Evolutionary conservation across 495 filamentous ascomycete genomes (phyloP).

Genomic region (Arthonia radiata): DNA sequence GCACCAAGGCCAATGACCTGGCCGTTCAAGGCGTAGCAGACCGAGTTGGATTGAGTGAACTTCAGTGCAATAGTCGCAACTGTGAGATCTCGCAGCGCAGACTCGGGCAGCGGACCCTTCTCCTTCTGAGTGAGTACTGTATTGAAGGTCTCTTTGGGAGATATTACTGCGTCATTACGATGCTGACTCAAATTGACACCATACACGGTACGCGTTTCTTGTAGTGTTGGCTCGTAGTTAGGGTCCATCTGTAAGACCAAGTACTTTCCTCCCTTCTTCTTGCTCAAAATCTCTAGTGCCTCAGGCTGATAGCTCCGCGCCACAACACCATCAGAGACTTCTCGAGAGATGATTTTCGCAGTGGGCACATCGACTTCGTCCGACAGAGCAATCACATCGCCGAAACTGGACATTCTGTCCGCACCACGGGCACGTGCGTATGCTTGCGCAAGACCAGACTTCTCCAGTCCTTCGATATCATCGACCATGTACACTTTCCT

Average conservation of each 20-base stretch:
- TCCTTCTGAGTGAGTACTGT: slow-evolving; percentile 67
- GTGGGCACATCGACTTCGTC: slow-evolving; percentile 46
- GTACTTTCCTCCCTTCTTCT: slow-evolving; percentile 97
- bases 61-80: slow-evolving; percentile 92
- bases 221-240: slow-evolving; percentile 46
- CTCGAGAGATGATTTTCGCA: slow-evolving; percentile 72
- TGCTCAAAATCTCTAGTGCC: slow-evolving; percentile 74
- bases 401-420: slow-evolving; percentile 93
- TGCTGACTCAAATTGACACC: slow-evolving; percentile 67
- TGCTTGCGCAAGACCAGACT: slow-evolving; percentile 67
- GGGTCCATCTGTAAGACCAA: slow-evolving; percentile 87
- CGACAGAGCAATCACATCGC: slow-evolving; percentile 82
- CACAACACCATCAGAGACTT: slow-evolving; percentile 92
- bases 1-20: slow-evolving; percentile 88
- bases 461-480: slow-evolving; percentile 70
- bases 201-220: slow-evolving; percentile 67
- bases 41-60: slow-evolving; percentile 95
- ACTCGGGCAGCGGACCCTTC: slow-evolving; percentile 41
- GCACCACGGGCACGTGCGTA: slow-evolving; percentile 88
- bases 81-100: slow-evolving; percentile 69
- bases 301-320: slow-evolving; percentile 64
- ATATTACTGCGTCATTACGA: slow-evolving; percentile 76
- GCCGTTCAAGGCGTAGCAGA: slow-evolving; percentile 89
- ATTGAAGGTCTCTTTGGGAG: slow-evolving; percentile 57
- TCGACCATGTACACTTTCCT: slow-evolving; percentile 96